Conservation (phyloP, 805 yeast species). For the Saccharomycopsis malanga region DNA sequence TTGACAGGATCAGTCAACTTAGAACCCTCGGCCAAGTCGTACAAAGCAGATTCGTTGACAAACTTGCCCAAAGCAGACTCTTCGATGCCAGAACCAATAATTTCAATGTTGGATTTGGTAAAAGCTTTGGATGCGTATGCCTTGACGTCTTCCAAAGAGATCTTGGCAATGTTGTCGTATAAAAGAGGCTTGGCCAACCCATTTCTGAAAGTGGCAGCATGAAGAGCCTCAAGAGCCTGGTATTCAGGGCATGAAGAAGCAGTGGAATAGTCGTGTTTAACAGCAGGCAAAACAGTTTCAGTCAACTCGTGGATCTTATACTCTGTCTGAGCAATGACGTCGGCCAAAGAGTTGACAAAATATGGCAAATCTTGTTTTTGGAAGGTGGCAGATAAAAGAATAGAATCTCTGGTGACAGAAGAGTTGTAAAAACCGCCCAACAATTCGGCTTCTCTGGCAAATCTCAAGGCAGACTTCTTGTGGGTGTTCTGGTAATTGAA, state of each 20-base stretch:
- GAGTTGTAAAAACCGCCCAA: conserved; percentile 78
- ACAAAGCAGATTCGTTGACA: conserved; percentile 57
- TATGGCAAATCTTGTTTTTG: conserved; percentile 85
- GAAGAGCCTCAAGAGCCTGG: conserved; percentile 71
- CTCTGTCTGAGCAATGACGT: conserved; percentile 59
- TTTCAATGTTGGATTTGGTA: conserved; percentile 61
- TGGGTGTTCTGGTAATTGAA: conserved; percentile 79
- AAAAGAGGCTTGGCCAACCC: conserved; percentile 83
- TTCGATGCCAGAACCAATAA: conserved; percentile 68
- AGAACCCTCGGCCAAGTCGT: conserved; percentile 56
- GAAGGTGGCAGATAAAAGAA: conserved; percentile 74
- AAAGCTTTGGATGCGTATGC: conserved; percentile 60
- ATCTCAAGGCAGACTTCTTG: conserved; percentile 80
- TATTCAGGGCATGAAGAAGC: conserved; percentile 46
- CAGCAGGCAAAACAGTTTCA: conserved; percentile 79
- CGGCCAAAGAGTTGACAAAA: conserved; percentile 79
- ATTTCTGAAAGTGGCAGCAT: conserved; percentile 72
- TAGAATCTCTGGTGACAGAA: conserved; percentile 72
- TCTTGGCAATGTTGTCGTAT: conserved; percentile 57
- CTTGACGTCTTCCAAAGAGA: conserved; percentile 58
- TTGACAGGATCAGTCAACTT: conserved; percentile 34
- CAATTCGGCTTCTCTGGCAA: conserved; percentile 90
- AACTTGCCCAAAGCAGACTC: conserved; percentile 63
- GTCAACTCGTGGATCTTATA: conserved; percentile 77
- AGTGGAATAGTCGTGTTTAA: conserved; percentile 52